phyloP scores from a whole-genome alignment of 805 yeast species.

The Ogataea nonfermentans region DNA sequence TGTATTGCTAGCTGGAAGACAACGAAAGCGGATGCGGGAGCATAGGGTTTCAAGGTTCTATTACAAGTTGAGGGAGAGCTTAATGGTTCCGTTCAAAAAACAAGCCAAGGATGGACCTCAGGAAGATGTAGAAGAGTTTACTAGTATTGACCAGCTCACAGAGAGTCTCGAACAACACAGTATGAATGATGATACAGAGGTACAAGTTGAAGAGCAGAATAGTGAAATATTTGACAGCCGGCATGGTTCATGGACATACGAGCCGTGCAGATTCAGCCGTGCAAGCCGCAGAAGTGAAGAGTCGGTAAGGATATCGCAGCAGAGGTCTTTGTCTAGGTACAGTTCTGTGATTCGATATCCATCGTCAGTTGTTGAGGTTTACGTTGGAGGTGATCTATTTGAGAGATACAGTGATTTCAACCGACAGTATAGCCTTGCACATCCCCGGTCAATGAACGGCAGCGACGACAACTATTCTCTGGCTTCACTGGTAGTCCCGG shows the following conservation, averaged over 20 bases:
- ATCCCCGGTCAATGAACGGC: conserved; percentile 18
- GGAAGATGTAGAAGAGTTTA: not conserved
- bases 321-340: conserved; percentile 15
- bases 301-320: conserved; percentile 1
- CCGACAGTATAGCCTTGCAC: conserved; percentile 22
- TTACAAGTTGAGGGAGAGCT: conserved; percentile 17
- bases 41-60: conserved; percentile 19
- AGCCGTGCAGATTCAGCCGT: conserved; percentile 3
- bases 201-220: too few species aligned
- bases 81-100: conserved; percentile 15
- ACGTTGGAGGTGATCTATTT: conserved; percentile 22
- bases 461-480: conserved; percentile 22
- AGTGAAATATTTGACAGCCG: not conserved
- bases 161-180: not conserved
- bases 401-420: conserved; percentile 14
- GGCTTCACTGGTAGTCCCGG: conserved; percentile 23
- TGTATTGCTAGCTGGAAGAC: not conserved
- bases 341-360: conserved; percentile 21
- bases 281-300: conserved; percentile 4
- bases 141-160: not conserved
- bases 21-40: conserved; percentile 6
- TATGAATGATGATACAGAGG: not conserved
- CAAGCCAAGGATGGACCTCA: conserved; percentile 3
- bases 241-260: not conserved
- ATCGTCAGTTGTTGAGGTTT: conserved; percentile 23